Conservation (phyloP, 371 early-diverging fungal genomes). For the Lichtheimia hyalospora region DNA sequence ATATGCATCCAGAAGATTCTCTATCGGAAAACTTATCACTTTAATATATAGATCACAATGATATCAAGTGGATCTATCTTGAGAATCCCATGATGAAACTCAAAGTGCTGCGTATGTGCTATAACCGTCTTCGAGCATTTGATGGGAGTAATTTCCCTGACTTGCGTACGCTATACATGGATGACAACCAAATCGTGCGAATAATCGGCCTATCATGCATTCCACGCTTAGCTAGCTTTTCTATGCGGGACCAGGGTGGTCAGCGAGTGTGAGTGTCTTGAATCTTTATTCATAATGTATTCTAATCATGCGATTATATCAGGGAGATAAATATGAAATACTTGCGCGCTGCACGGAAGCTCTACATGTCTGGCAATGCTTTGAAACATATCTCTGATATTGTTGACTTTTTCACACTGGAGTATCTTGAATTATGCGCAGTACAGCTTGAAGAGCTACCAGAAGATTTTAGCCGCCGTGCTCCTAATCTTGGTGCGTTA, state of each 20-base stretch:
- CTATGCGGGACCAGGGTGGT: constrained; percentile 55
- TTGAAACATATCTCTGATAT: constrained; percentile 33
- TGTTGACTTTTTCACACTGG: constrained; percentile 48
- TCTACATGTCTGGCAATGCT: constrained; percentile 55
- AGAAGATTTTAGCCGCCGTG: constrained; percentile 38
- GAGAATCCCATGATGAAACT: constrained; percentile 37
- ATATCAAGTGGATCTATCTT: constrained; percentile 42
- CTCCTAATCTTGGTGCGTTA: constrained; percentile 49
- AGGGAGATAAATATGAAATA: constrained; percentile 48
- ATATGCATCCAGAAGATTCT: neutral
- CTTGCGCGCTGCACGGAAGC: constrained; percentile 47
- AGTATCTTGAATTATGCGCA: constrained; percentile 55
- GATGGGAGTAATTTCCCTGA: constrained; percentile 50
- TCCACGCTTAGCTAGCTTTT: constrained; percentile 47
- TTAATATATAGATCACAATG: constrained; percentile 43
- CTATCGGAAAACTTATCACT: neutral
- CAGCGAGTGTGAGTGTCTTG: constrained; percentile 29
- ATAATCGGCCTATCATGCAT: constrained; percentile 41
- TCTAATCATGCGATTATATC: neutral
- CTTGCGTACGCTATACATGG: constrained; percentile 50
- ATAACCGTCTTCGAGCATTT: constrained; percentile 48
- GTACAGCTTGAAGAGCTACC: constrained; percentile 50
- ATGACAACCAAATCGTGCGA: constrained; percentile 50
- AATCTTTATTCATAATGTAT: neutral
- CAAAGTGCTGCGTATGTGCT: constrained; percentile 44